phyloP scores from a whole-genome alignment of 2,329 filamentous ascomycete species.

The Calonectria pteridis region DNA sequence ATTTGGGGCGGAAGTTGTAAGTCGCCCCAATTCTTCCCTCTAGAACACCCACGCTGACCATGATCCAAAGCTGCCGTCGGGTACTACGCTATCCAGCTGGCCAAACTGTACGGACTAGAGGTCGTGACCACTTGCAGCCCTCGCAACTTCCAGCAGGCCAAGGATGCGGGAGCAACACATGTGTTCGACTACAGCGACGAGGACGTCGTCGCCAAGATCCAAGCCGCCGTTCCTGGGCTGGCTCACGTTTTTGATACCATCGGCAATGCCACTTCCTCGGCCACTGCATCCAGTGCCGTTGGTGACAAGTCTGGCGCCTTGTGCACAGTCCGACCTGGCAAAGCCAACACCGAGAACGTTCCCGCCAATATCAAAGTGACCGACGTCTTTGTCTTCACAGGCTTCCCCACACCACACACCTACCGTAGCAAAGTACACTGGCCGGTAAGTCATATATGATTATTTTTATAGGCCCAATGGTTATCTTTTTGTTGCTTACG shows the following conservation, averaged over 20 bases:
- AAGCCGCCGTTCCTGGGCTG: conserved; percentile 45
- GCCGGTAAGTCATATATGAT: conserved; percentile 49
- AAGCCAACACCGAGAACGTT: conserved; percentile 53
- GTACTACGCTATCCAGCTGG: conserved; percentile 48
- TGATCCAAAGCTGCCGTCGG: conserved; percentile 32
- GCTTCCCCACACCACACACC: conserved; percentile 55
- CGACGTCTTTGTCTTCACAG: conserved; percentile 58
- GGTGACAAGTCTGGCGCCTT: conserved; percentile 39
- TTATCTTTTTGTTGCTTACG: background rate
- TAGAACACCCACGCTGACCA: background rate
- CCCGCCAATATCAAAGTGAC: conserved; percentile 49
- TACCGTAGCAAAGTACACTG: conserved; percentile 50
- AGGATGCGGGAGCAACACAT: conserved; percentile 47
- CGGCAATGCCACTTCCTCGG: conserved; percentile 52
- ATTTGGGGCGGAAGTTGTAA: conserved; percentile 58
- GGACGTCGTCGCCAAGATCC: conserved; percentile 50
- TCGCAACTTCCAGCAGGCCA: conserved; percentile 45
- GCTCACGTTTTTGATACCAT: conserved; percentile 57
- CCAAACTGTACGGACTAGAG: conserved; percentile 45
- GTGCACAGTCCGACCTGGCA: conserved; percentile 58
- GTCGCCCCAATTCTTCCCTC: background rate
- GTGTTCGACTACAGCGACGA: conserved; percentile 56
- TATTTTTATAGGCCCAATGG: too few relatives aligned
- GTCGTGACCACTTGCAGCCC: conserved; percentile 52
- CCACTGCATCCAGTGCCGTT: conserved; percentile 45